Evolutionary conservation across 371 early-diverging fungal species (phyloP).

Genomic region (Mucor plumbeus): DNA sequence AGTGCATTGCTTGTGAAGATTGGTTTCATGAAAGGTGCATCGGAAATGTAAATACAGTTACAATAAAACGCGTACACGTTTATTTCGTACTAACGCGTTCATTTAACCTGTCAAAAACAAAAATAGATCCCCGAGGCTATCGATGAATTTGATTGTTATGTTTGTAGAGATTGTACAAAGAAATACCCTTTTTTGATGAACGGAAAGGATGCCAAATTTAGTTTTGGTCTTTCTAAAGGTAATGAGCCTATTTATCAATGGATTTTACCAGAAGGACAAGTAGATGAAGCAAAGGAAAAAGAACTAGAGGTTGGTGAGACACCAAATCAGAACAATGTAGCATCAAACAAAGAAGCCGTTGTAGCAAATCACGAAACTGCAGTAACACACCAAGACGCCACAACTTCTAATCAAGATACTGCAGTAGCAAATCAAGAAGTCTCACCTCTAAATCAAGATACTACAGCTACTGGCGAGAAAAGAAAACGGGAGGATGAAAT

Average conservation of each 20-base stretch:
- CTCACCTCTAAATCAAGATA: neutral
- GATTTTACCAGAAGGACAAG: slow-evolving; percentile 24
- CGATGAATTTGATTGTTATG: slow-evolving; percentile 77
- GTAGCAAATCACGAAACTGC: neutral
- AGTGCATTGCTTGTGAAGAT: slow-evolving; percentile 86
- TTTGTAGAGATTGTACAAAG: slow-evolving; percentile 79
- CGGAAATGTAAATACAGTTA: slow-evolving; percentile 52
- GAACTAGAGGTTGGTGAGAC: neutral
- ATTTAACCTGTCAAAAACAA: neutral
- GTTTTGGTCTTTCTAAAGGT: slow-evolving; percentile 48
- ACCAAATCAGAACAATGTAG: neutral
- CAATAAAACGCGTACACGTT: neutral
- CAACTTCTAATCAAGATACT: neutral
- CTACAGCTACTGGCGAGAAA: slow-evolving; percentile 13
- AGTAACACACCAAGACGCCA: neutral
- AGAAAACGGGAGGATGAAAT: slow-evolving; percentile 8
- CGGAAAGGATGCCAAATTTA: slow-evolving; percentile 51
- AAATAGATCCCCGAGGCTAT: slow-evolving; percentile 62
- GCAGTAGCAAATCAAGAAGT: neutral
- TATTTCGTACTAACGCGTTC: neutral
- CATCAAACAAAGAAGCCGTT: no score
- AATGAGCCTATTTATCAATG: slow-evolving; percentile 31
- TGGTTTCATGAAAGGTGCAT: slow-evolving; percentile 90
- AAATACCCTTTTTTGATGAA: slow-evolving; percentile 64
- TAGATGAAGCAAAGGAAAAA: neutral